Evolutionary conservation across 768 basidiomycete genomes (phyloP).

Genomic region (Lentinula guzmanii): DNA sequence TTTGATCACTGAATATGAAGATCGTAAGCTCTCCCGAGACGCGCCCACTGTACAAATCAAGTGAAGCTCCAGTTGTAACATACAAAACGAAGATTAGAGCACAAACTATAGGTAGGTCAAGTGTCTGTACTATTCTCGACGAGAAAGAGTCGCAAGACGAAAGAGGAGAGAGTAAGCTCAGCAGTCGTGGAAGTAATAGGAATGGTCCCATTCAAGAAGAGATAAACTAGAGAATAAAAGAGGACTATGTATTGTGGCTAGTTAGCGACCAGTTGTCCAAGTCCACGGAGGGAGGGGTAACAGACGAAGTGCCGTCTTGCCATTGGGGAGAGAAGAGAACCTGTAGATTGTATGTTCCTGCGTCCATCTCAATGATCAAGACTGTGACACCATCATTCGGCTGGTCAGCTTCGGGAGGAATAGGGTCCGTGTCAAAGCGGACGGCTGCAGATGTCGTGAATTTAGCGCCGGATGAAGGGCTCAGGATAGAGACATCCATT

Average conservation of each 20-base stretch:
- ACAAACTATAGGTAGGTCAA: neutral
- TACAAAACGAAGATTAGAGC: constrained; percentile 2
- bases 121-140: neutral
- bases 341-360: constrained; percentile 73
- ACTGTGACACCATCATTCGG: constrained; percentile 76
- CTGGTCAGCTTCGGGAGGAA: constrained; percentile 63
- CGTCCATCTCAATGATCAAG: constrained; percentile 60
- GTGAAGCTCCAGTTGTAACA: neutral
- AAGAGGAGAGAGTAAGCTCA: neutral
- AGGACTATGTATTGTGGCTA: constrained; percentile 57
- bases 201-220: neutral
- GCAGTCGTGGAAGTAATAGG: neutral
- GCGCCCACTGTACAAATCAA: neutral
- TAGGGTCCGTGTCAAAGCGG: constrained; percentile 53
- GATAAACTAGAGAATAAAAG: neutral
- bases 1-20: too few relatives aligned
- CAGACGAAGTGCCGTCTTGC: constrained; percentile 46
- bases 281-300: constrained; percentile 66
- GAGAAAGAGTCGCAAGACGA: neutral
- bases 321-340: constrained; percentile 95
- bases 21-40: too few relatives aligned
- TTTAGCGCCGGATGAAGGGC: constrained; percentile 57
- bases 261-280: constrained; percentile 72
- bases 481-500: constrained; percentile 60
- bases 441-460: constrained; percentile 53